Evolutionary conservation across 805 yeast species (phyloP), one percentile per base, ranked within the genome.

Genomic region (Pichia paraexigua): DNA sequence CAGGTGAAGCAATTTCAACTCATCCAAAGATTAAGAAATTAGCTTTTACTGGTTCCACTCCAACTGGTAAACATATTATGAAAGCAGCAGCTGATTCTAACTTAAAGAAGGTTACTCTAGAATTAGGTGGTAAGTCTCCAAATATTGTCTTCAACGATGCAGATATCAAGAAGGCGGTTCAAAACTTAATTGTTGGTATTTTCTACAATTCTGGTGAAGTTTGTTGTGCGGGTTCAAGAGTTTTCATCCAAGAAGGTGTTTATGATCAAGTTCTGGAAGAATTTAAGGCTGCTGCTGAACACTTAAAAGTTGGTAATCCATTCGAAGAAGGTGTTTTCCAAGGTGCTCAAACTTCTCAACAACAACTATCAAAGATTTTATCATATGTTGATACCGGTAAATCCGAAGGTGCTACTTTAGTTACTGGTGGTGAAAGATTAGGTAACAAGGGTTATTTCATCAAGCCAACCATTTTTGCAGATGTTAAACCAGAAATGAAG

Each of bases 11-110:
- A 43, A 78, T 91, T 58, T 76, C 92, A 47, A 70, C 75, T 52
- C 97, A 91, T 71, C 84, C 83, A 61, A 81, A 78, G 67, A 82
- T 91, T 62, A 87, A 87, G 74, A 91, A 91, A 77, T 77, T 91
- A 64, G 95, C 97, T 13, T 91, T 91, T 73, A 91, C 97, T 52
- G 97, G 97, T 60, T 90, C 97, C 40, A 91, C 97, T 50, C 89
- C 85, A 45, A 83, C 89, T 56, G 91, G 91, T 63, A 80, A 85
- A 67, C 76, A 75, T 59, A 86, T 87, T 63, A 83, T 85, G 81
- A 76, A 75, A 57, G 72, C 76, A 56, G 87, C 89, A 60, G 88
- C 90, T 52, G 78, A 78, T 55, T 72, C 86, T 43, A 54, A 58
- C 52, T 76, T 87, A 68, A 87, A 87, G 75, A 87, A 87, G 69